Conservation (phyloP, 2,329 filamentous ascomycete genomes). For the Lachnellula suecica region DNA sequence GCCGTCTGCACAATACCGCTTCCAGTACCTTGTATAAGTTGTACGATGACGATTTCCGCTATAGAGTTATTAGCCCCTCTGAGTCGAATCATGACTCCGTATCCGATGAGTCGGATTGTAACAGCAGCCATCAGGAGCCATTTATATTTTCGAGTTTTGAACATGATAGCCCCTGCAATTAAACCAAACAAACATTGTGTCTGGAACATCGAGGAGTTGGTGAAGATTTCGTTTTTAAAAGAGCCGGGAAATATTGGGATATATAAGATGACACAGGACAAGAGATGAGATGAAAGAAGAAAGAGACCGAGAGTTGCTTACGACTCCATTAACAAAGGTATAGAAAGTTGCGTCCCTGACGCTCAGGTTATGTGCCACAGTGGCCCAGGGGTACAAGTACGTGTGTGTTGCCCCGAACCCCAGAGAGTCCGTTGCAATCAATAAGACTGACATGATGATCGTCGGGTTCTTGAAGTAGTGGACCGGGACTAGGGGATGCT, state of each 20-base stretch:
- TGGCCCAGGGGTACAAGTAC: constrained; percentile 48
- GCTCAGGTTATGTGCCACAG: constrained; percentile 41
- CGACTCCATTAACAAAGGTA: constrained; percentile 35
- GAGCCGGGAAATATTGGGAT: too few species aligned
- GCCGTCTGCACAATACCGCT: constrained; percentile 45
- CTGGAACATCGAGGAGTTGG: too few species aligned
- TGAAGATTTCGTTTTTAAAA: too few species aligned
- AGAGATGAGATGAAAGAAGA: too few species aligned
- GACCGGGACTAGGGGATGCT: constrained; percentile 44
- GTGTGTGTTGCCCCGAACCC: constrained; percentile 45
- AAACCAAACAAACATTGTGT: constrained; percentile 44
- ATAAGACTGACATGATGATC: constrained; percentile 40
- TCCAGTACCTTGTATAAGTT: constrained; percentile 48
- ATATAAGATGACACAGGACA: too few species aligned
- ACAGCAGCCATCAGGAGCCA: constrained; percentile 43
- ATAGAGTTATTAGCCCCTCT: constrained; percentile 39
- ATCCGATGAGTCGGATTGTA: constrained; percentile 44
- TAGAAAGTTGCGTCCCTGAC: constrained; percentile 38
- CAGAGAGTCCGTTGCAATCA: constrained; percentile 42
- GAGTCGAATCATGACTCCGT: constrained; percentile 50
- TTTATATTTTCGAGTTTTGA: constrained; percentile 44
- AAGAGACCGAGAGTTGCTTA: too few species aligned
- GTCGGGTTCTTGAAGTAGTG: constrained; percentile 44
- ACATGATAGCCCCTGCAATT: constrained; percentile 41
- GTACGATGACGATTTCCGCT: constrained; percentile 47